These are phyloP conservation scores for Umbilicus rupestris DNA, from an alignment of 164 flowering plant genomes.

Conservation along the genomic window DNA sequence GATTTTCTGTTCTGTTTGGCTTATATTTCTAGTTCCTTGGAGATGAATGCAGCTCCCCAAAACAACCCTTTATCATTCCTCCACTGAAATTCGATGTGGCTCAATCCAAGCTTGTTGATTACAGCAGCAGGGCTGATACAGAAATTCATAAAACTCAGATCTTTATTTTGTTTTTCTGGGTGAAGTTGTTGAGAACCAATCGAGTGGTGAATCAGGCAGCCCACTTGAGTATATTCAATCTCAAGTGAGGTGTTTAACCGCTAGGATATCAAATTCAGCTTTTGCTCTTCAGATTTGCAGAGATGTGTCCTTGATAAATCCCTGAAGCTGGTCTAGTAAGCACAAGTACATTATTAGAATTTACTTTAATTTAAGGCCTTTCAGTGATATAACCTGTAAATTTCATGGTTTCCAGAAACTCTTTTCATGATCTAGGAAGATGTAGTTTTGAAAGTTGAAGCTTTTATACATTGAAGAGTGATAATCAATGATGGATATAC, in stretches of 20 bases:
- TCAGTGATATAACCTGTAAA: not conserved
- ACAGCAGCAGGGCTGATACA: not conserved
- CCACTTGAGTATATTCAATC: not conserved
- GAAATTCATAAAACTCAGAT: not conserved
- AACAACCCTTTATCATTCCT: not conserved
- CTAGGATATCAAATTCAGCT: slow-evolving; percentile 7
- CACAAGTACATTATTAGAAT: slow-evolving; percentile 20
- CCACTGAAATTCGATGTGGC: not conserved
- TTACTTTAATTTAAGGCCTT: not conserved
- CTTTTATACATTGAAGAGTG: too few relatives aligned
- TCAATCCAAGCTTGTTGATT: not conserved
- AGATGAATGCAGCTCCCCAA: slow-evolving; percentile 7
- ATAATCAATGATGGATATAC: too few relatives aligned
- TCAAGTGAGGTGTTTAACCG: slow-evolving; percentile 5
- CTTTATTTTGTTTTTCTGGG: not conserved
- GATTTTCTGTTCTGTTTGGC: slow-evolving; percentile 23
- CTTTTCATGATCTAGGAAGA: too few relatives aligned
- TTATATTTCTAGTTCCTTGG: slow-evolving; percentile 27
- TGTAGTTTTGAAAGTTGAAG: too few relatives aligned
- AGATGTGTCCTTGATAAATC: slow-evolving; percentile 15
- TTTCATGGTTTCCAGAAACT: too few relatives aligned
- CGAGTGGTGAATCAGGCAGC: slow-evolving; percentile 5
- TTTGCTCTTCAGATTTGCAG: slow-evolving; percentile 41
- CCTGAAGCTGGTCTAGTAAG: slow-evolving; percentile 40
- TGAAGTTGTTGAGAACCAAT: not conserved